These are phyloP conservation scores for Glebionis coronaria DNA, from an alignment of 129 eudicot genomes.

Conservation along the genomic window DNA sequence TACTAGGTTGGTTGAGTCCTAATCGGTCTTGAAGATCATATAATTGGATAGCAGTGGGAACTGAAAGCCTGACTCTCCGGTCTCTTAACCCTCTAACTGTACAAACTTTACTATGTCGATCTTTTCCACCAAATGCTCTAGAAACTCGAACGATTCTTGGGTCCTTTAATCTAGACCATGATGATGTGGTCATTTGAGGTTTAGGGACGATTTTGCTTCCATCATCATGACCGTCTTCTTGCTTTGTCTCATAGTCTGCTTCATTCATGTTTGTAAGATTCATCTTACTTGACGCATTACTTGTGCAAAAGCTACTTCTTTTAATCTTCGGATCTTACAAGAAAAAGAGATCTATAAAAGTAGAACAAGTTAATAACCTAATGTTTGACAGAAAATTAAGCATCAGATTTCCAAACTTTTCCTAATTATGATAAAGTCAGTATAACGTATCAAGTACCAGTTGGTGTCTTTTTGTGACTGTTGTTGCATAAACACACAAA, in stretches of 20 bases:
- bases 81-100: conserved; percentile 86
- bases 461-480: conserved; percentile 22
- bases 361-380: conserved; percentile 14
- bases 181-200: conserved; percentile 38
- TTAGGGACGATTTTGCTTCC: conserved; percentile 15
- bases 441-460: conserved; percentile 15
- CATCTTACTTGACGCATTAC: conserved; percentile 34
- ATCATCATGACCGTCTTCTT: conserved; percentile 29
- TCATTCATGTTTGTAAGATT: conserved; percentile 37
- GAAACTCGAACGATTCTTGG: conserved; percentile 93
- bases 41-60: conserved; percentile 86
- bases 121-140: conserved; percentile 83
- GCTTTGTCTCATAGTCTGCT: conserved; percentile 30
- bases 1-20: conserved; percentile 88
- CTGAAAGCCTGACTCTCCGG: conserved; percentile 79
- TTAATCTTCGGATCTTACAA: conserved; percentile 27
- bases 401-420: not conserved
- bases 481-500: conserved; percentile 21
- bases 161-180: conserved; percentile 86
- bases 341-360: conserved; percentile 27
- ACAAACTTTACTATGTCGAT: conserved; percentile 92
- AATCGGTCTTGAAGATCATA: conserved; percentile 90
- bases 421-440: conserved; percentile 13
- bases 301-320: conserved; percentile 14
- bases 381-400: conserved; percentile 2